Evolutionary conservation across 768 basidiomycete genomes (phyloP).

Genomic region (Lyophyllum semitale): DNA sequence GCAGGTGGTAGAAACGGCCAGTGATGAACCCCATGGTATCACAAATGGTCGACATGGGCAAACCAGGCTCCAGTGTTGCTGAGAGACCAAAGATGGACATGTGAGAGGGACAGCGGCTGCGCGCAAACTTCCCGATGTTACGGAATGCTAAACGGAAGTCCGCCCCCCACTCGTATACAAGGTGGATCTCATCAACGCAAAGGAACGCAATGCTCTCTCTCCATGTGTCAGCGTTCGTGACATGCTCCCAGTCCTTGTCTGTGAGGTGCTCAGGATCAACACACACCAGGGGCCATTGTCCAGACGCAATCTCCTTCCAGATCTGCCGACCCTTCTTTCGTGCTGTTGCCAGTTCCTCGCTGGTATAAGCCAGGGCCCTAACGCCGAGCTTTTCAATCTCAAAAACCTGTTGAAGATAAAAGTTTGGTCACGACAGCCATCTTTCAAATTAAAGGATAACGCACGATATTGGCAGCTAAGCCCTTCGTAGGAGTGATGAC

Average conservation of each 20-base stretch:
- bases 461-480: slow-evolving; percentile 20
- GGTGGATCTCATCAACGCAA: slow-evolving; percentile 7
- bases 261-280: slow-evolving; percentile 22
- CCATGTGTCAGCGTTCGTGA: slow-evolving; percentile 1
- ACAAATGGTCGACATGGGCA: not conserved
- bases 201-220: slow-evolving; percentile 14
- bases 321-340: not conserved
- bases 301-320: slow-evolving; percentile 9
- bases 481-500: slow-evolving; percentile 25
- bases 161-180: slow-evolving; percentile 17
- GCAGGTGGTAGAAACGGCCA: not conserved
- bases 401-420: slow-evolving; percentile 4
- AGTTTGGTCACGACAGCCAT: not conserved
- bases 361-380: slow-evolving; percentile 2
- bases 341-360: slow-evolving; percentile 8
- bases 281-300: slow-evolving; percentile 17
- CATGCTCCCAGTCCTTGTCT: slow-evolving; percentile 13
- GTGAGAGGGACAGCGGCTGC: not conserved
- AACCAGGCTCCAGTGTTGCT: not conserved
- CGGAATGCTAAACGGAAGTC: no score
- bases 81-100: slow-evolving; percentile 3
- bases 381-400: slow-evolving; percentile 12
- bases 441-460: not conserved
- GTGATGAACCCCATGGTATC: not conserved
- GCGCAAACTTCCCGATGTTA: not conserved